Evolutionary conservation across 2,329 filamentous ascomycete species (phyloP).

Genomic region (Amauroascus niger): DNA sequence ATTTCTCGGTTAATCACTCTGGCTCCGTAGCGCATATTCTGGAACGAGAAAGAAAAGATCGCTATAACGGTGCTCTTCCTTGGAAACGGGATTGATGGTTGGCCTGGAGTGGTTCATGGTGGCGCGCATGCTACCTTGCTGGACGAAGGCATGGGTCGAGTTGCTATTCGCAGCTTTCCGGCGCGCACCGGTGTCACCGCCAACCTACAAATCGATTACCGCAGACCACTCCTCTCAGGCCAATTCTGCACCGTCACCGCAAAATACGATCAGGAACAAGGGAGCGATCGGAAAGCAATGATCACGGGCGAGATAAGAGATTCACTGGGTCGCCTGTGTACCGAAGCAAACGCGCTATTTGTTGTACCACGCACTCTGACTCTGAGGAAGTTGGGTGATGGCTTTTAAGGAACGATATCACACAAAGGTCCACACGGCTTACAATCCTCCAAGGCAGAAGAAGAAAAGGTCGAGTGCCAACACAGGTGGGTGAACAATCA

Average conservation of each 20-base stretch:
- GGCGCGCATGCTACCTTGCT: conserved; percentile 59
- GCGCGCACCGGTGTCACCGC: conserved; percentile 47
- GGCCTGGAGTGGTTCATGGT: conserved; percentile 63
- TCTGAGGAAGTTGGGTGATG: conserved; percentile 32
- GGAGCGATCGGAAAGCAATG: conserved; percentile 33
- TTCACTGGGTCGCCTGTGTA: conserved; percentile 46
- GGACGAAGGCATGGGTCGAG: conserved; percentile 59
- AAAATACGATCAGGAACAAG: conserved; percentile 34
- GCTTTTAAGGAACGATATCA: conserved; percentile 30
- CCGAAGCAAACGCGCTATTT: conserved; percentile 50
- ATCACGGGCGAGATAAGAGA: conserved; percentile 30
- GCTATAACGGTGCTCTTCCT: conserved; percentile 57
- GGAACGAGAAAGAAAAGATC: conserved; percentile 49
- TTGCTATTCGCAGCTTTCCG: conserved; percentile 44
- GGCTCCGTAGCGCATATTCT: conserved; percentile 51
- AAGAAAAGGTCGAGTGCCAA: too few species aligned
- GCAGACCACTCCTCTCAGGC: conserved; percentile 49
- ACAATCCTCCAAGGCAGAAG: too few species aligned
- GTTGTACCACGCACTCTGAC: conserved; percentile 47
- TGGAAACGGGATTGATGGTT: conserved; percentile 55
- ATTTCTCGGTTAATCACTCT: background rate
- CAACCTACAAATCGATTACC: conserved; percentile 52
- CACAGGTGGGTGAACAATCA: too few species aligned
- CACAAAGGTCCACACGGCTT: too few species aligned
- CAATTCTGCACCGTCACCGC: conserved; percentile 54